These are phyloP conservation scores for Nyssa sinensis DNA, from an alignment of 148 eudicot genomes.

Conservation along the genomic window DNA sequence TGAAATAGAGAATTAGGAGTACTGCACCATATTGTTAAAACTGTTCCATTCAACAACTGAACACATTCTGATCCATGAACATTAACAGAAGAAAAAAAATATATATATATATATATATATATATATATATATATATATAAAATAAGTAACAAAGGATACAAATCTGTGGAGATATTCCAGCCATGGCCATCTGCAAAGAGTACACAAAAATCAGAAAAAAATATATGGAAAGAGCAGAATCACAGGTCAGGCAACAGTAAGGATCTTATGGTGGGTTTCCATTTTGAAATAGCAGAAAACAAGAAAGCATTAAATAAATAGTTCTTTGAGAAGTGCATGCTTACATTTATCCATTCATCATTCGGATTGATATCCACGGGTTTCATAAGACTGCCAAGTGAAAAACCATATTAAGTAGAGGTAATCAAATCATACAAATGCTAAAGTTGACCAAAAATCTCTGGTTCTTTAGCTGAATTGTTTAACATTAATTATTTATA, in stretches of 20 bases:
- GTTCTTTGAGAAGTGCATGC: conserved; percentile 22
- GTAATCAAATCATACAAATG: not conserved
- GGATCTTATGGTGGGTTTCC: not conserved
- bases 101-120: no score
- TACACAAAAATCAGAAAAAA: conserved; percentile 10
- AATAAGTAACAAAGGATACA: conserved; percentile 57
- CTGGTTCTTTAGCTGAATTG: not conserved
- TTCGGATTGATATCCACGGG: conserved; percentile 83
- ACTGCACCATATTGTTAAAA: not conserved
- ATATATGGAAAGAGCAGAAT: not conserved
- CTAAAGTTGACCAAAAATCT: not conserved
- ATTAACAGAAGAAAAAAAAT: not conserved
- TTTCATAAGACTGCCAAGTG: conserved; percentile 72
- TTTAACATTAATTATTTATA: not conserved
- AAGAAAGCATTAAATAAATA: conserved; percentile 1
- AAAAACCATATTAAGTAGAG: conserved; percentile 15
- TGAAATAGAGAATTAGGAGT: not conserved
- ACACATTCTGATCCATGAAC: not conserved
- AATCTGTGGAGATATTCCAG: conserved; percentile 80
- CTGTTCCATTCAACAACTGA: not conserved
- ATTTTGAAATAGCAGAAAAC: not conserved
- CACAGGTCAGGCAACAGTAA: conserved; percentile 2
- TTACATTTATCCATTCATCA: conserved; percentile 93
- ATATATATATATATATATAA: no score
- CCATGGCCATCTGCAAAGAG: conserved; percentile 74